Evolutionary conservation across 768 basidiomycete genomes (phyloP).

Genomic region (Flagelloscypha sp.): DNA sequence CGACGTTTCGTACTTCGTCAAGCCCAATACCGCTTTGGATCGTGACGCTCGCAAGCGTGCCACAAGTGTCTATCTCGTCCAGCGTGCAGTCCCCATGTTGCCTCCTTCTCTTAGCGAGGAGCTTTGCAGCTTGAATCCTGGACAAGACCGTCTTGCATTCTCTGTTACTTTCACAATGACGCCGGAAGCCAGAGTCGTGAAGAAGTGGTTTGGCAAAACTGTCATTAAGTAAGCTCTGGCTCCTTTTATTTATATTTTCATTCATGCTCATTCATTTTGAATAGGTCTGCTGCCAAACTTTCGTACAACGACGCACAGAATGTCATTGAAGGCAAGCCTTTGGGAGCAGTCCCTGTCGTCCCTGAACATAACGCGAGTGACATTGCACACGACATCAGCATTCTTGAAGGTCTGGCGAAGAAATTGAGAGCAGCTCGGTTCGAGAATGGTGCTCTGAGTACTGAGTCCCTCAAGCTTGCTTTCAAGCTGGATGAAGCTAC

Average conservation of each 20-base stretch:
- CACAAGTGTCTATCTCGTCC: constrained; percentile 94
- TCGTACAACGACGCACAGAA: constrained; percentile 76
- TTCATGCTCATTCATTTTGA: constrained; percentile 7
- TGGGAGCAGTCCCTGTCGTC: constrained; percentile 44
- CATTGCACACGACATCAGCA: constrained; percentile 69
- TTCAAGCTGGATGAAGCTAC: constrained; percentile 70
- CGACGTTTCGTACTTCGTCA: constrained; percentile 93
- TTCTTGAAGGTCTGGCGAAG: constrained; percentile 59
- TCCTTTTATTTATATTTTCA: neutral
- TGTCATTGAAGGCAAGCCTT: constrained; percentile 64
- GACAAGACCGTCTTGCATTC: constrained; percentile 85
- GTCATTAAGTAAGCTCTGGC: constrained; percentile 63
- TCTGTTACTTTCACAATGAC: constrained; percentile 83
- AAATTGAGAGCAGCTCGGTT: constrained; percentile 66
- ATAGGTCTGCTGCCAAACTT: constrained; percentile 79
- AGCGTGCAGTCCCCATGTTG: constrained; percentile 94
- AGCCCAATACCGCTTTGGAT: constrained; percentile 93
- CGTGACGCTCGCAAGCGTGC: constrained; percentile 97
- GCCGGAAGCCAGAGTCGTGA: constrained; percentile 69
- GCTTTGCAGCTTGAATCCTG: constrained; percentile 85
- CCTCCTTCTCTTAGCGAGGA: constrained; percentile 90
- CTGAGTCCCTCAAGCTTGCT: constrained; percentile 59
- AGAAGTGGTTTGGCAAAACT: constrained; percentile 91
- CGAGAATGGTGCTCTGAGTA: constrained; percentile 70
- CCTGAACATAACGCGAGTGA: constrained; percentile 52